phyloP scores from a whole-genome alignment of 257 asterid species.

The Prunella vulgaris region DNA sequence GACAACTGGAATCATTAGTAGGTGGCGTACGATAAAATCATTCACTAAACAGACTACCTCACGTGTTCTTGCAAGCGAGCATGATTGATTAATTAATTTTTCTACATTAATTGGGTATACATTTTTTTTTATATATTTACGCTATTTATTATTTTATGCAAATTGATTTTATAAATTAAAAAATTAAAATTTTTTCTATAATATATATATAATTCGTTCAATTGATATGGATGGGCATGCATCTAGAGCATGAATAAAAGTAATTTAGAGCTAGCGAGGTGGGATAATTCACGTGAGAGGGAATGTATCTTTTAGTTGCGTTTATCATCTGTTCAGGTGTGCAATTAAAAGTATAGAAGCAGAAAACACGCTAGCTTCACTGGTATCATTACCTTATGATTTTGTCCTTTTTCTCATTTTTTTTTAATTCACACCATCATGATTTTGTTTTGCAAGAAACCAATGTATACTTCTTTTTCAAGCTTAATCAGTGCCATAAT shows the following conservation, averaged over 20 bases:
- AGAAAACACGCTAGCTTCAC: slow-evolving; percentile 26
- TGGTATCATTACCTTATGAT: slow-evolving; percentile 11
- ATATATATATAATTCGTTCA: no score
- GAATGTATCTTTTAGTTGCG: background rate
- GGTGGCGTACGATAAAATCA: slow-evolving; percentile 50
- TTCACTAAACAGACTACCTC: slow-evolving; percentile 33
- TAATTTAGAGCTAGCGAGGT: background rate
- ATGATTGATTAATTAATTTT: slow-evolving; percentile 17
- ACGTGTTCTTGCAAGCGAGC: slow-evolving; percentile 39
- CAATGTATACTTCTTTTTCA: background rate
- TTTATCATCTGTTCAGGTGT: background rate
- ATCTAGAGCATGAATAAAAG: background rate
- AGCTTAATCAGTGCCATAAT: no score
- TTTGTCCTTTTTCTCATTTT: slow-evolving; percentile 18
- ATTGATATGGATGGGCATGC: background rate
- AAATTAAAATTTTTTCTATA: no score
- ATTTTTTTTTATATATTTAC: no score
- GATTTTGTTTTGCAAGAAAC: background rate
- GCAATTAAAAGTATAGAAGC: slow-evolving; percentile 5
- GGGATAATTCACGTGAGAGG: slow-evolving; percentile 22
- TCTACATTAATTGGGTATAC: background rate
- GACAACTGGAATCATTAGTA: slow-evolving; percentile 40
- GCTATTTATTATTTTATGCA: no score
- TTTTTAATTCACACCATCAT: slow-evolving; percentile 1
- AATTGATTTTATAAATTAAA: no score